Evolutionary conservation across 1,284 basidiomycete genomes (phyloP).

Genomic region (Pseudomicrostroma phylloplanum): DNA sequence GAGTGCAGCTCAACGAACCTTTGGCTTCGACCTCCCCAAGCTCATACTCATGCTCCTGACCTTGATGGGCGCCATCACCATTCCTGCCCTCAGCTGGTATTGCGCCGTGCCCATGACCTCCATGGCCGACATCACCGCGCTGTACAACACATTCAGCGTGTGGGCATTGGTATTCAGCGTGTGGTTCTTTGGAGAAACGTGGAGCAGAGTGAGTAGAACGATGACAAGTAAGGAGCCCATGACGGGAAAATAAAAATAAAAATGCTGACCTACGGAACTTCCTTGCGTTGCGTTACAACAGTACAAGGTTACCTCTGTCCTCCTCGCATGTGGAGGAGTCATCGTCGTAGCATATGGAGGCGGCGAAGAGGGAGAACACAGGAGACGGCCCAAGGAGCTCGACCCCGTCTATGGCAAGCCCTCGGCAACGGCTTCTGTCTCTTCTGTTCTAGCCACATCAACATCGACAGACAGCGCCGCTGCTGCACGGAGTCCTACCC

Average conservation of each 20-base stretch:
- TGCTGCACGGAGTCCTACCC: not conserved
- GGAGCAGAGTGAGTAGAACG: conserved; percentile 23
- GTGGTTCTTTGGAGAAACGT: conserved; percentile 44
- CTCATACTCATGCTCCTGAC: conserved; percentile 27
- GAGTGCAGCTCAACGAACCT: conserved; percentile 1
- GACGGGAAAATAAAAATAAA: no score
- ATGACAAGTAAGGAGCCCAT: no score
- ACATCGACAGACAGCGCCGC: not conserved
- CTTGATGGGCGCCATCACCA: conserved; percentile 41
- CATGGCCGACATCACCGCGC: conserved; percentile 49
- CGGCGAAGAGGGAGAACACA: conserved; percentile 21
- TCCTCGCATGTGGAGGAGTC: conserved; percentile 42
- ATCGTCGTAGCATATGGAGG: conserved; percentile 44
- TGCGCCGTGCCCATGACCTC: conserved; percentile 45
- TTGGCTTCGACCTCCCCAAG: conserved; percentile 13
- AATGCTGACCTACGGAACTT: no score
- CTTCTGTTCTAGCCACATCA: not conserved
- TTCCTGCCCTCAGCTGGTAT: conserved; percentile 49
- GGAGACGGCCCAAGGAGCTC: conserved; percentile 25
- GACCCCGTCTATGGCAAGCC: conserved; percentile 32
- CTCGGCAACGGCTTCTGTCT: not conserved
- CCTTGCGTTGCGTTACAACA: conserved; percentile 6
- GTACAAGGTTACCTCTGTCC: conserved; percentile 40
- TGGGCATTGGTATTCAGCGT: conserved; percentile 49
- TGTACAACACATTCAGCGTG: conserved; percentile 49